Conservation (phyloP, 1,284 basidiomycete genomes). For the Sanghuangporus baumii region DNA sequence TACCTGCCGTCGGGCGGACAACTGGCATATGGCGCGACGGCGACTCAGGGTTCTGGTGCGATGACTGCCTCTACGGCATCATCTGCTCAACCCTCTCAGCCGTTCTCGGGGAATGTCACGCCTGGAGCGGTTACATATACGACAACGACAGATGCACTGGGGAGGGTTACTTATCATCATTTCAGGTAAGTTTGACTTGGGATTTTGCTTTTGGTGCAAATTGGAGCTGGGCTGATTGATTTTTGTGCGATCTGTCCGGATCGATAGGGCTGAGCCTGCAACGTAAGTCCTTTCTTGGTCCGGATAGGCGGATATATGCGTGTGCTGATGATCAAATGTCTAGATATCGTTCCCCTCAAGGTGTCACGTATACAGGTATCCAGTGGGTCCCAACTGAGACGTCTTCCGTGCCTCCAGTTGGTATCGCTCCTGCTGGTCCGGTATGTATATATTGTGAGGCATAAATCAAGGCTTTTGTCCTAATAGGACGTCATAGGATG, state of each 20-base stretch:
- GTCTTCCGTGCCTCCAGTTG: slow-evolving; percentile 10
- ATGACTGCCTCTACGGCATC: not conserved
- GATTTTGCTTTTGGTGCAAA: not conserved
- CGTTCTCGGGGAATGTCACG: slow-evolving; percentile 11
- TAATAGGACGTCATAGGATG: slow-evolving; percentile 5
- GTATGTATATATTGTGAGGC: slow-evolving; percentile 6
- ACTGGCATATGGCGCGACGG: slow-evolving; percentile 5
- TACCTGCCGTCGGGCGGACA: slow-evolving; percentile 6
- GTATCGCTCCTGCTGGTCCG: slow-evolving; percentile 14
- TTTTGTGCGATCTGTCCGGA: not conserved
- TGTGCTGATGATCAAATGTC: slow-evolving; percentile 7
- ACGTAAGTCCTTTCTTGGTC: slow-evolving; percentile 2
- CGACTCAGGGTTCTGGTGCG: not conserved
- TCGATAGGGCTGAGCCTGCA: slow-evolving; percentile 12
- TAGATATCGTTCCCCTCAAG: slow-evolving; percentile 67
- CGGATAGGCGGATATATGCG: not conserved
- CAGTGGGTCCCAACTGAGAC: slow-evolving; percentile 73
- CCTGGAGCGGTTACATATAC: slow-evolving; percentile 17
- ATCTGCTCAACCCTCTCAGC: slow-evolving; percentile 7
- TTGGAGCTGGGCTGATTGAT: not conserved
- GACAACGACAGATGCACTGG: slow-evolving; percentile 15
- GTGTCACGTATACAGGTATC: slow-evolving; percentile 55
- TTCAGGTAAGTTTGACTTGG: slow-evolving; percentile 18
- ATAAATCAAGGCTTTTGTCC: not conserved
- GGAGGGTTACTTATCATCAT: slow-evolving; percentile 17